These are phyloP conservation scores for Rhizopogon sp. DNA, from an alignment of 768 basidiomycete species.

Conservation along the genomic window DNA sequence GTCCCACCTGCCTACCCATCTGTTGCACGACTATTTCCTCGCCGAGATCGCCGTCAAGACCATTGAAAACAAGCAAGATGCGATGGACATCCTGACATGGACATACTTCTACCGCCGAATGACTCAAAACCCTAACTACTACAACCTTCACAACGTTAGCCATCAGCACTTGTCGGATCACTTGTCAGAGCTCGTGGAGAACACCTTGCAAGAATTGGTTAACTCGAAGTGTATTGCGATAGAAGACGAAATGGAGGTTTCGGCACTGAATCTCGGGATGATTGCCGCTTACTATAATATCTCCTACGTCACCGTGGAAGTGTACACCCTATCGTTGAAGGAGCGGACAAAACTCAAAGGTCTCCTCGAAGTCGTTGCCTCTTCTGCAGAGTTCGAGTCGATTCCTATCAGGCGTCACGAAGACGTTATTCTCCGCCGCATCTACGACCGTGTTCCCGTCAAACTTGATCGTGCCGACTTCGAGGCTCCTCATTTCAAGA, in stretches of 20 bases:
- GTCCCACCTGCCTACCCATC: conserved; percentile 84
- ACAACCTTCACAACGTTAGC: conserved; percentile 91
- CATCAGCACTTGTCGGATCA: conserved; percentile 96
- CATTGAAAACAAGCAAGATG: conserved; percentile 98
- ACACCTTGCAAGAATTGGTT: conserved; percentile 83
- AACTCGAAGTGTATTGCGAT: conserved; percentile 94
- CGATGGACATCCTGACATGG: conserved; percentile 98
- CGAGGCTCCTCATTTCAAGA: conserved; percentile 96
- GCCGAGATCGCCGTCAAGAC: conserved; percentile 98
- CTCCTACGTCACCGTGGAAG: conserved; percentile 94
- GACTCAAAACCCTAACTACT: conserved; percentile 96
- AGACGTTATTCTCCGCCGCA: conserved; percentile 74
- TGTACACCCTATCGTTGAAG: conserved; percentile 91
- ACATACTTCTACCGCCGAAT: conserved; percentile 97
- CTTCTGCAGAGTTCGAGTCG: conserved; percentile 92
- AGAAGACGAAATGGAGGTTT: conserved; percentile 92
- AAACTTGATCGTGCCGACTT: conserved; percentile 83
- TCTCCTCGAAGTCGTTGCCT: conserved; percentile 92
- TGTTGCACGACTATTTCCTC: conserved; percentile 95
- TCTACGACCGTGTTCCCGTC: conserved; percentile 96
- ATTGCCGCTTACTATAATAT: conserved; percentile 97
- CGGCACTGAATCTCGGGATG: conserved; percentile 94
- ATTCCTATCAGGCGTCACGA: conserved; percentile 96
- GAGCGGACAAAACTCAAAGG: conserved; percentile 97
- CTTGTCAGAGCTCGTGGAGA: conserved; percentile 93